Percentiles rank a stretch among this genome's conserved stretches.
phyloP scores from a whole-genome alignment of 2,329 filamentous ascomycete genomes.

The Neonectria magnoliae region DNA sequence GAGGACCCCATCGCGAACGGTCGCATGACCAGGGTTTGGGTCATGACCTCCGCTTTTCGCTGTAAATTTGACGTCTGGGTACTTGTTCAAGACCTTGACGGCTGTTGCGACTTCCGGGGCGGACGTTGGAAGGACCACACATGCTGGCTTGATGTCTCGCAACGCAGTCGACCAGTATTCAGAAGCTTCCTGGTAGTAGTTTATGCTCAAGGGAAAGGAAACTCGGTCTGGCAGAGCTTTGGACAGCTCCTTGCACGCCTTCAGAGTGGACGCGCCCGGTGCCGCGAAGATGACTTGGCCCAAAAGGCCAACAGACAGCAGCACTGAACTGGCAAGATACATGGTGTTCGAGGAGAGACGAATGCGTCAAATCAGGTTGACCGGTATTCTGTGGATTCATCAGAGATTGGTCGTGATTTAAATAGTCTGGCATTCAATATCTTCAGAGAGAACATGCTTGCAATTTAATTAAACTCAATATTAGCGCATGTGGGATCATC shows the following conservation, averaged over 20 bases:
- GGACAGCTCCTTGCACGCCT: slow-evolving; percentile 12
- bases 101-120: slow-evolving; percentile 47
- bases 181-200: slow-evolving; percentile 3
- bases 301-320: background rate
- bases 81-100: slow-evolving; percentile 45
- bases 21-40: slow-evolving; percentile 48
- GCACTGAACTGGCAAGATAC: background rate
- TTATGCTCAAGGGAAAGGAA: background rate
- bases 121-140: slow-evolving; percentile 47
- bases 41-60: slow-evolving; percentile 53
- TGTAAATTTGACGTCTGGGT: slow-evolving; percentile 47
- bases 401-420: background rate
- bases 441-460: background rate
- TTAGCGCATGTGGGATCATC: too few species aligned
- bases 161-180: slow-evolving; percentile 49
- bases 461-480: background rate
- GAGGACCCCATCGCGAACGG: slow-evolving; percentile 49
- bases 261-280: background rate
- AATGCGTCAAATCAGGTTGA: background rate
- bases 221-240: slow-evolving; percentile 9
- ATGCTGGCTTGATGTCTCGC: slow-evolving; percentile 46
- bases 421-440: background rate
- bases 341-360: background rate
- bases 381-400: background rate
- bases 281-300: background rate